These are phyloP conservation scores for Scheffersomyces insectosa DNA, from an alignment of 1,139 yeast genomes.

Conservation along the genomic window DNA sequence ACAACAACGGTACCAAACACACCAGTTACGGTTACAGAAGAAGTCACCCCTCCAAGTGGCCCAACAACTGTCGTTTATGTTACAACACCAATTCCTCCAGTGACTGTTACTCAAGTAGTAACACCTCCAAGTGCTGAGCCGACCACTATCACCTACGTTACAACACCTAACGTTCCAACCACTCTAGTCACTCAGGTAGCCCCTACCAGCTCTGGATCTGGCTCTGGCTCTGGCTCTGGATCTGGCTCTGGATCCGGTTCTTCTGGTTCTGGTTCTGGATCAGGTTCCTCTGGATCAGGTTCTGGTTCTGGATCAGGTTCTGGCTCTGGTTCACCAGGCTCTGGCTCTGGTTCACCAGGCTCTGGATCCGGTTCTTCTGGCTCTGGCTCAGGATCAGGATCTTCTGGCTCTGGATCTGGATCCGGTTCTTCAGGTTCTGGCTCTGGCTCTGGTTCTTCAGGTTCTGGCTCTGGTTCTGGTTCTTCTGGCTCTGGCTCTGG, in stretches of 20 bases:
- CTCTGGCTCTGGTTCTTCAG: background rate
- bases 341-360: slow-evolving; percentile 15
- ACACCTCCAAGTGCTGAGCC: too few relatives aligned
- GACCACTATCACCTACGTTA: too few relatives aligned
- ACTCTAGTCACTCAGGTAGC: slow-evolving; percentile 4
- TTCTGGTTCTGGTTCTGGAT: background rate
- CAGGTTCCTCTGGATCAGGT: background rate
- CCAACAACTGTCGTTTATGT: too few relatives aligned
- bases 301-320: slow-evolving; percentile 13
- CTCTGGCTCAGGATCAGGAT: slow-evolving; percentile 6
- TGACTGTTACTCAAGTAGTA: too few relatives aligned
- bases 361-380: slow-evolving; percentile 1
- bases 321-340: slow-evolving; percentile 15
- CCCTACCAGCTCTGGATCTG: slow-evolving; percentile 13
- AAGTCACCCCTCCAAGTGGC: too few relatives aligned
- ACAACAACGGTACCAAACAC: too few relatives aligned
- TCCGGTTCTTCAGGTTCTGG: background rate
- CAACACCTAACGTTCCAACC: too few relatives aligned
- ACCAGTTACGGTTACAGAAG: too few relatives aligned
- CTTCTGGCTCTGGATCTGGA: slow-evolving; percentile 1
- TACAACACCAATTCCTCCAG: too few relatives aligned
- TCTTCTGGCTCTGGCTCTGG: slow-evolving; percentile 17
- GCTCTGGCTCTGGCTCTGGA: slow-evolving; percentile 9
- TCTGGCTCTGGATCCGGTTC: slow-evolving; percentile 17
- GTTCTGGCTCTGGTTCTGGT: slow-evolving; percentile 7